phyloP scores from a whole-genome alignment of 176 grass and related monocot species.

The Eremochloa ophiuroides region DNA sequence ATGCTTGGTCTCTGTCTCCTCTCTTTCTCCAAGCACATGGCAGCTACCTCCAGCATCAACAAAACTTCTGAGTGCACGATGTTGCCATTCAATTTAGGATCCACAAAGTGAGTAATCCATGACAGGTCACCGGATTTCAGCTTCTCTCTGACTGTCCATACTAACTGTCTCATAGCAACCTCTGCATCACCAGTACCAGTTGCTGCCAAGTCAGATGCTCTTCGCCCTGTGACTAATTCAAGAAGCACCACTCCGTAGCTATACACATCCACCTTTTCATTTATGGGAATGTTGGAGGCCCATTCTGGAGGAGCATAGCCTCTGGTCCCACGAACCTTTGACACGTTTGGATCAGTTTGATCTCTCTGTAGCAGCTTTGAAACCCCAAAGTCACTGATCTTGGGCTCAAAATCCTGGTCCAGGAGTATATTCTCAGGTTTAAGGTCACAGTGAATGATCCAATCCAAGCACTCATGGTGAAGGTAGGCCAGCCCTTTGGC shows the following conservation, averaged over 20 bases:
- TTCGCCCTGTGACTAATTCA: neutral
- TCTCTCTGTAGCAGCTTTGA: conserved; percentile 26
- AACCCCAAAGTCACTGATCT: conserved; percentile 31
- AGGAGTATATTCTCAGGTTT: conserved; percentile 34
- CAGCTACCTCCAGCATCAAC: neutral
- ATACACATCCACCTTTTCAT: conserved; percentile 32
- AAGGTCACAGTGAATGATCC: conserved; percentile 27
- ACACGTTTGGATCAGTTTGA: conserved; percentile 5
- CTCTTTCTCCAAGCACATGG: conserved; percentile 21
- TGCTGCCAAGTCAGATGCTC: neutral
- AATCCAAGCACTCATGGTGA: conserved; percentile 31
- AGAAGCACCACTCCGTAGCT: conserved; percentile 27
- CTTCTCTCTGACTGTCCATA: neutral
- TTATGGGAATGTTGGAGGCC: neutral
- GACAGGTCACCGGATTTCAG: conserved; percentile 2
- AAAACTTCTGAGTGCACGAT: neutral
- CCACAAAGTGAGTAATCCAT: conserved; percentile 11
- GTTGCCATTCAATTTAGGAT: neutral
- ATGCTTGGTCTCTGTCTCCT: conserved; percentile 10
- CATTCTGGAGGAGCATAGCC: conserved; percentile 27
- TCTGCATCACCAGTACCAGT: neutral
- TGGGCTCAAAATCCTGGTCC: conserved; percentile 25
- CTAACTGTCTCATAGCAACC: neutral
- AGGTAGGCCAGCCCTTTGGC: conserved; percentile 25
- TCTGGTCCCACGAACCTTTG: conserved; percentile 20